Percentiles rank a stretch among this genome's conserved stretches.
Evolutionary conservation across 2,329 filamentous ascomycete species (phyloP).

Genomic region (Venturia carpophila): DNA sequence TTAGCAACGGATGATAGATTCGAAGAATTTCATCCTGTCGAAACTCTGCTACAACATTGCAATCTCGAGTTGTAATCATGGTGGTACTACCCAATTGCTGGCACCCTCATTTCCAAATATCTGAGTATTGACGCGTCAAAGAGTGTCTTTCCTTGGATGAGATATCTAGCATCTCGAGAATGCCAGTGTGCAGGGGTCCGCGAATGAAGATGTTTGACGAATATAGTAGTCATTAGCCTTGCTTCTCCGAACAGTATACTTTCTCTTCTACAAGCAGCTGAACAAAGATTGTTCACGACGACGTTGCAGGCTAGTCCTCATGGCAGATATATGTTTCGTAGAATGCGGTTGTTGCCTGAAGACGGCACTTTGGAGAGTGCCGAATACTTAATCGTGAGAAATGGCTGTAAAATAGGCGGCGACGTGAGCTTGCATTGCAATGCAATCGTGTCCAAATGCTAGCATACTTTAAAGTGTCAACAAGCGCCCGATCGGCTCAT

Average conservation of each 20-base stretch:
- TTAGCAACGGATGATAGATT: not conserved
- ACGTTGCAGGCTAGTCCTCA: not conserved
- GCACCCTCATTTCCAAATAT: not conserved
- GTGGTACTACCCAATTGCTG: not conserved
- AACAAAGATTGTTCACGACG: not conserved
- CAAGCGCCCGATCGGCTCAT: not conserved
- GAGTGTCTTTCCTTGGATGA: not conserved
- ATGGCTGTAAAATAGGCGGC: constrained; percentile 8
- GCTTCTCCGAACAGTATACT: not conserved
- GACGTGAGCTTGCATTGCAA: not conserved
- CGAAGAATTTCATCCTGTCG: not conserved
- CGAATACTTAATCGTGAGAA: not conserved
- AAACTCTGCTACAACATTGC: not conserved
- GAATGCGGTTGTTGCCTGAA: not conserved
- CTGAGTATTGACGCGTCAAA: not conserved
- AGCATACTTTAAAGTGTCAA: not conserved
- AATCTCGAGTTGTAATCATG: not conserved
- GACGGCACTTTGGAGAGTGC: not conserved
- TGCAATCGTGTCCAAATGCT: not conserved
- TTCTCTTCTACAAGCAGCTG: not conserved
- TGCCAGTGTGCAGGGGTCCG: not conserved
- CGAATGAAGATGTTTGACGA: not conserved
- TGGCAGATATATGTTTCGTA: not conserved
- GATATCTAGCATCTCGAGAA: not conserved
- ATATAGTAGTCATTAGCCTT: not conserved